Base-by-base conservation (phyloP, 345 rosid species). In the Boechera divaricarpa region DNA sequence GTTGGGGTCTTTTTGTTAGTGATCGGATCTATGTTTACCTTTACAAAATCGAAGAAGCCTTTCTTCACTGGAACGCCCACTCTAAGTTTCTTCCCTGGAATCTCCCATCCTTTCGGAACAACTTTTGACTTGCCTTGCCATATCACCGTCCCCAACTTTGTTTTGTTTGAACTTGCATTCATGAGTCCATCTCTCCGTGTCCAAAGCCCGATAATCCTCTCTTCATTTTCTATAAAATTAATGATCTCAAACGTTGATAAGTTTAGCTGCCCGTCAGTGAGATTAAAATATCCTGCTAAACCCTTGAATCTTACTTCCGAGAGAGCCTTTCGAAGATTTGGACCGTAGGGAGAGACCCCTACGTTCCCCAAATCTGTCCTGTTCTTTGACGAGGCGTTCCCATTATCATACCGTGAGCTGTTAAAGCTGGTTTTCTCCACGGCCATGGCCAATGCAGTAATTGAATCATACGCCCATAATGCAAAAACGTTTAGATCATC, bases 61-160 rank as follows among this genome's bases (percentile, higher is more conserved):
- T 1, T 6, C 10, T 63, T 81, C 4, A 47, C 12, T 11, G 89
- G 88, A 29, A 86, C 82, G 0, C 82, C 87, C 3, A 88, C 82
- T 53, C 18, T 70, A 29, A 88, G n/a, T 55, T 38, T 85, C 77
- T 67, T 83, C 45, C 80, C 77, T 9, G 84, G 85, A 53, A 79
- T 47, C 53, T 65, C 75, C 81, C 83, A 78, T 2, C 84, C 86
- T 52, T 57, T 79, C 0, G 86, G 85, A 63, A 21, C 29, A 47
- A 42, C 1, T 18, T 5, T 52, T 6, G 88, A 32, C 7, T 66
- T 77, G 42, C 88, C 87, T 0, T 88, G 90, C 89, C 88, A 89
- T 2, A 77, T 70, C n/a, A 83, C 63, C 1, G 48, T 38, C 36
- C 68, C 65, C 10, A 35, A 60, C 7, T 2, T 45, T 13, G 10